These are phyloP conservation scores for Chaetoceros muelleri DNA, from an alignment of 108 stramenopile species.

Conservation along the genomic window DNA sequence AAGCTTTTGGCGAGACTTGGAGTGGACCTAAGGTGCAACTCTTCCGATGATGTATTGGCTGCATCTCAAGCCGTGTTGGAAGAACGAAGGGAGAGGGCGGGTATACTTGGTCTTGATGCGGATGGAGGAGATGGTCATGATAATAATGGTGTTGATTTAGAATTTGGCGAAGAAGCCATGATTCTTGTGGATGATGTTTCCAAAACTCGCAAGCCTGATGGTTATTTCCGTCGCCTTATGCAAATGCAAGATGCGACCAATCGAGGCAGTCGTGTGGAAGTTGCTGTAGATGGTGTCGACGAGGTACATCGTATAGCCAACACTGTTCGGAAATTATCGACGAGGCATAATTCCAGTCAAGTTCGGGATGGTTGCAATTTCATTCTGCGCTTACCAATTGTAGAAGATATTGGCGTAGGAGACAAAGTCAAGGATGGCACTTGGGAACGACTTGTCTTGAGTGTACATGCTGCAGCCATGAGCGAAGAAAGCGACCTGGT, in stretches of 20 bases:
- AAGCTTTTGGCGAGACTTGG: constrained; percentile 16
- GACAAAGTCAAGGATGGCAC: neutral
- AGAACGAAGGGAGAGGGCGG: neutral
- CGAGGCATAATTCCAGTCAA: neutral
- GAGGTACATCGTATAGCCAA: constrained; percentile 14
- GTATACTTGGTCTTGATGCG: neutral
- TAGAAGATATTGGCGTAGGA: neutral
- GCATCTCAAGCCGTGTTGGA: constrained; percentile 10
- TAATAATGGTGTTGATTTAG: neutral
- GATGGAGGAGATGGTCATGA: neutral
- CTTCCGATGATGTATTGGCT: constrained; percentile 10
- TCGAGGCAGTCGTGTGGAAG: neutral
- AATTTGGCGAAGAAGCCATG: neutral
- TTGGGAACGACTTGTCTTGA: neutral
- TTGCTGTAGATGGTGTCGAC: constrained; percentile 18
- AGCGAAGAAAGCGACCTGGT: neutral
- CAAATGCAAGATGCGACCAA: neutral
- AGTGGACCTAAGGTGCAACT: constrained; percentile 12
- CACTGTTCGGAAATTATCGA: constrained; percentile 3
- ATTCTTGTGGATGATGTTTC: constrained; percentile 18
- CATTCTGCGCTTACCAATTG: neutral
- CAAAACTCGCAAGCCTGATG: constrained; percentile 20
- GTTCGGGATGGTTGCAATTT: neutral
- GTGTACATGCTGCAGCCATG: neutral
- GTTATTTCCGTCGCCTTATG: constrained; percentile 20